A percentile compares a stretch with the other conserved stretches of the same genome.
These are phyloP conservation scores for Raffaelea deltoideospora DNA, from an alignment of 2,329 filamentous ascomycete species.

Conservation along the genomic window DNA sequence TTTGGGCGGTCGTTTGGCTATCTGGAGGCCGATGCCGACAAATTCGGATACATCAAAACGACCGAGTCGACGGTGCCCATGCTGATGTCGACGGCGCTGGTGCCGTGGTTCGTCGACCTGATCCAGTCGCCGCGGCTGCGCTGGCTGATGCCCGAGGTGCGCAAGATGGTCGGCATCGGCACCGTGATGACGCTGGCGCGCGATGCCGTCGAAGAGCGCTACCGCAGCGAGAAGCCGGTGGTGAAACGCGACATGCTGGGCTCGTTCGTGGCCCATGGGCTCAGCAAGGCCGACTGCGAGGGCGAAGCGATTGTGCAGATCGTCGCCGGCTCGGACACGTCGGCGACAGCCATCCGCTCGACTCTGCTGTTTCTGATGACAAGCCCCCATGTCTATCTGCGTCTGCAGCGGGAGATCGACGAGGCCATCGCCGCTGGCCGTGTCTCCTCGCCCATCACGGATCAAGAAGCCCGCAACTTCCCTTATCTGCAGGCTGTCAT, in stretches of 20 bases:
- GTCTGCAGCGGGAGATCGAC: slow-evolving; percentile 20
- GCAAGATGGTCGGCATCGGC: slow-evolving; percentile 7
- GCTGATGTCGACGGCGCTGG: slow-evolving; percentile 26
- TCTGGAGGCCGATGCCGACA: slow-evolving; percentile 27
- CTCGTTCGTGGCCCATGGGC: slow-evolving; percentile 23
- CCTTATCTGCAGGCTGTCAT: slow-evolving; percentile 35
- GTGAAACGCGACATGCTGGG: slow-evolving; percentile 21
- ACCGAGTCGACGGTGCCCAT: slow-evolving; percentile 18
- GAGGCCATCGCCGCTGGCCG: slow-evolving; percentile 12
- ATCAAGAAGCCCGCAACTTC: slow-evolving; percentile 22
- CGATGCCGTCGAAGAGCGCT: slow-evolving; percentile 8
- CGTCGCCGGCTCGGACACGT: slow-evolving; percentile 16
- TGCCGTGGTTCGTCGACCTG: slow-evolving; percentile 24
- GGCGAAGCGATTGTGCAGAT: slow-evolving; percentile 28
- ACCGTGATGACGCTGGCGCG: slow-evolving; percentile 10
- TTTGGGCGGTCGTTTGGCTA: slow-evolving; percentile 34
- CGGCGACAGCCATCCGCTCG: slow-evolving; percentile 14
- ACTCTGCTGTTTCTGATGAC: slow-evolving; percentile 14
- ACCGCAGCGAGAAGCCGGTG: slow-evolving; percentile 2
- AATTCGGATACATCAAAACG: slow-evolving; percentile 25
- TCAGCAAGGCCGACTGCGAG: slow-evolving; percentile 22
- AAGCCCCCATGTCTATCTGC: slow-evolving; percentile 11
- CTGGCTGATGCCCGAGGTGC: slow-evolving; percentile 9
- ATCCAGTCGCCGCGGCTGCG: slow-evolving; percentile 24
- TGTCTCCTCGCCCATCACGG: slow-evolving; percentile 17